Evolutionary conservation across 2,329 filamentous ascomycete genomes (phyloP), one percentile per base, ranked within the genome.

Genomic region (Bisporella sp.): DNA sequence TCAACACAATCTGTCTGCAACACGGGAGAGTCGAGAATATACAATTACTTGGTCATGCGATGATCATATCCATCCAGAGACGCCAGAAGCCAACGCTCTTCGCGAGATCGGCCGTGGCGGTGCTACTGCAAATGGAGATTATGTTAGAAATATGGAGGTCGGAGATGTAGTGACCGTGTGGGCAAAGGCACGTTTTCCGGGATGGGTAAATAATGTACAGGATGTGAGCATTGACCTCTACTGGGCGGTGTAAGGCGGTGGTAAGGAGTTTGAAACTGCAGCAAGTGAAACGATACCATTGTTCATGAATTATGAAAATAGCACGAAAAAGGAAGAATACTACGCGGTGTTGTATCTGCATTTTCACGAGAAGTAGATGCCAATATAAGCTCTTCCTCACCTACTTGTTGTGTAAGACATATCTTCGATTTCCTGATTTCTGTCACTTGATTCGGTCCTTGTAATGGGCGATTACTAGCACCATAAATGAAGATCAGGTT

Each of bases 161-260:
- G 57, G 54, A 6, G 54, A 58, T 49, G 54, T 57, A 39, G 50
- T 57, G 4, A 52, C 49, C 2, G 46, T 56, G n/a, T 60, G 55
- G 54, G 52, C 56, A 12, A 53, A 57, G 28, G 45, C 51, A 1
- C 71, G 80, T 51, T 84, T 78, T 50, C 63, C 61, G 0, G 73
- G 67, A 0, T 84, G 81, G 81, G 40, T 47, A 1, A 84, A 83
- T 54, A 46, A 65, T 11, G 62, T 83, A 7, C 61, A 75, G 44
- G 69, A 64, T 11, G 73, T 76, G 4, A 69, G 70, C 60, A 65
- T 84, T n/a, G 75, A 78, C 51, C 70, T 84, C 13, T 83, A 79
- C 60, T 84, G 78, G 77, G 21, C 21, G 21, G 21, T 21, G 21
- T 21, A 21, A 21, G 21, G 3, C 21, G 21, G 21, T 21, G 21